Percentiles rank a stretch among this genome's conserved stretches.
Evolutionary conservation across 495 filamentous ascomycete genomes (phyloP).

Genomic region (Daldinia concentrica): DNA sequence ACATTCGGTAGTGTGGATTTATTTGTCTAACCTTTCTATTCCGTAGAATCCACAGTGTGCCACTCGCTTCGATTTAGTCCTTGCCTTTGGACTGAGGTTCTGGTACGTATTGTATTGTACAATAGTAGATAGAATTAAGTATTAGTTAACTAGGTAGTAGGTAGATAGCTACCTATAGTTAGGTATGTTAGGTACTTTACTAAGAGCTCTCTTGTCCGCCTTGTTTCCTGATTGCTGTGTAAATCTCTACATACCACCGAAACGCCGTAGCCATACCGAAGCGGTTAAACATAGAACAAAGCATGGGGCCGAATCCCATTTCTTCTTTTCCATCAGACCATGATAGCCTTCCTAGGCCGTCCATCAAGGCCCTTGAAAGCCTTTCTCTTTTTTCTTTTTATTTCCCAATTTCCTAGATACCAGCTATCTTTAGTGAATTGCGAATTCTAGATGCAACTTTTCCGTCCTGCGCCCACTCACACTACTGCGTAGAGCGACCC

Average conservation of each 20-base stretch:
- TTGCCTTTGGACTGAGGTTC: neutral
- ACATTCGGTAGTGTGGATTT: slow-evolving; percentile 35
- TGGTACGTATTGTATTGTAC: slow-evolving; percentile 14
- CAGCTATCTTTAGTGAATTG: slow-evolving; percentile 24
- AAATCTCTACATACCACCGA: slow-evolving; percentile 39
- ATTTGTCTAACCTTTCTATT: slow-evolving; percentile 32
- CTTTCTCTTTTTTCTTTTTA: slow-evolving; percentile 14
- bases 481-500: slow-evolving; percentile 38
- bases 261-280: slow-evolving; percentile 36
- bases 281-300: slow-evolving; percentile 40
- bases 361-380: slow-evolving; percentile 34
- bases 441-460: slow-evolving; percentile 39
- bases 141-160: no score
- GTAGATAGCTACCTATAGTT: no score
- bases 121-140: neutral
- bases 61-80: slow-evolving; percentile 33
- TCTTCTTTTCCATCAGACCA: slow-evolving; percentile 10
- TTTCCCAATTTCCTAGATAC: neutral
- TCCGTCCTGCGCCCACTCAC: slow-evolving; percentile 35
- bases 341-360: slow-evolving; percentile 8
- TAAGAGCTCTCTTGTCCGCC: neutral
- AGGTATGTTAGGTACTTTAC: neutral
- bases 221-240: slow-evolving; percentile 32
- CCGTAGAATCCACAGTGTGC: slow-evolving; percentile 32
- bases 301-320: slow-evolving; percentile 39